Conservation (phyloP, 257 asterid species). For the Solanum bukasovii region DNA sequence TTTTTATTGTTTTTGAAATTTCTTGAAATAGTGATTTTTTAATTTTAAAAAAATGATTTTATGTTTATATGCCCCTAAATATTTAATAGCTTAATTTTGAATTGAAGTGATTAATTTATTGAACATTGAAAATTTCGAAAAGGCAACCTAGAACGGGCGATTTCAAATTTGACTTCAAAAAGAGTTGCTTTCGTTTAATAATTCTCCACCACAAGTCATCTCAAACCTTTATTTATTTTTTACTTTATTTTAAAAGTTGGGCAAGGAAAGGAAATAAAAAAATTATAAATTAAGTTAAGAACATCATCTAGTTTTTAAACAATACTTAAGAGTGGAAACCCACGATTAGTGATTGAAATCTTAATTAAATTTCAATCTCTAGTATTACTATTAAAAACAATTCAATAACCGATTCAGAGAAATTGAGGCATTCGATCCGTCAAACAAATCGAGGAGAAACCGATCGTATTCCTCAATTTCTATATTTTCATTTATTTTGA, state of each 20-base stretch:
- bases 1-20: too few species aligned
- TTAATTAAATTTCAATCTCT: neutral
- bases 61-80: neutral
- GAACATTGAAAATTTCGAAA: neutral
- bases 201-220: neutral
- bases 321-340: neutral
- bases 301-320: neutral
- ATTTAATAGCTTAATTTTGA: neutral
- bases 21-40: too few species aligned
- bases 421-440: neutral
- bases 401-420: neutral
- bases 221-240: neutral
- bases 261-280: neutral
- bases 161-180: neutral
- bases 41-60: too few species aligned
- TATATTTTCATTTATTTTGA: neutral
- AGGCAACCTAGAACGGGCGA: neutral
- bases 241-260: neutral
- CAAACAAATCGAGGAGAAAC: neutral
- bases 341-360: neutral
- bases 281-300: neutral
- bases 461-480: neutral
- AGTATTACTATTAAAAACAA: neutral
- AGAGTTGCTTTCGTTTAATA: neutral
- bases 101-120: neutral